Conservation (phyloP, 495 filamentous ascomycete species). For the Penicillium atrosanguineum region DNA sequence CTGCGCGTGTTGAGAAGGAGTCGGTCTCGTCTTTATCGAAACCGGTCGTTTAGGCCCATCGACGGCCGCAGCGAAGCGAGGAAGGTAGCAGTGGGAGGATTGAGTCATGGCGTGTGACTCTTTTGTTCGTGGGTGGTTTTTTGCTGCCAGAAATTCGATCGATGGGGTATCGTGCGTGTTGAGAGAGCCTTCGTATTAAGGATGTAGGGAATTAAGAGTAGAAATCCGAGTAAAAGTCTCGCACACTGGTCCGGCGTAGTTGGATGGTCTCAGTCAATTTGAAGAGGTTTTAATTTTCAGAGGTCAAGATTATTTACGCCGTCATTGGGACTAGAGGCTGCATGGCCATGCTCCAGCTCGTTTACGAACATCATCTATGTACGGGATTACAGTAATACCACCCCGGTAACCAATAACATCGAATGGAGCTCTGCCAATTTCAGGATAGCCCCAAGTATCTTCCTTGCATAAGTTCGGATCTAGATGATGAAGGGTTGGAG, state of each 20-base stretch:
- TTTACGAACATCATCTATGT: constrained; percentile 10
- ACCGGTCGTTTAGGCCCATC: constrained; percentile 35
- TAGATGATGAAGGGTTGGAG: constrained; percentile 23
- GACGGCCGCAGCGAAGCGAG: constrained; percentile 31
- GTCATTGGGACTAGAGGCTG: constrained; percentile 20
- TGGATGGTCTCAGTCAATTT: constrained; percentile 24
- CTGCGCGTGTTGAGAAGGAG: constrained; percentile 28
- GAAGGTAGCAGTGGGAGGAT: constrained; percentile 37
- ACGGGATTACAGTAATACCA: constrained; percentile 19
- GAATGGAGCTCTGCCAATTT: constrained; percentile 9
- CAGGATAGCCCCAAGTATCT: constrained; percentile 25
- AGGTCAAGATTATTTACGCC: constrained; percentile 20
- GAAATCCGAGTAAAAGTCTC: neutral
- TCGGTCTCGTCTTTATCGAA: constrained; percentile 36
- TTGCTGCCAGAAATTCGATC: neutral
- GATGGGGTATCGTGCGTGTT: neutral
- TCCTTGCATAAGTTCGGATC: constrained; percentile 32
- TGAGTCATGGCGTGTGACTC: constrained; percentile 28
- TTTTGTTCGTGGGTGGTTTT: neutral
- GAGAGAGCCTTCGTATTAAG: constrained; percentile 13
- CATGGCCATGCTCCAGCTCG: constrained; percentile 29
- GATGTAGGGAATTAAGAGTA: neutral
- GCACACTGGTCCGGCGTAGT: constrained; percentile 11
- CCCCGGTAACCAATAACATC: constrained; percentile 10
- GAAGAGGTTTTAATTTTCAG: constrained; percentile 21